phyloP scores from a whole-genome alignment of 495 filamentous ascomycete genomes.

The Barbatosphaeria neglecta region DNA sequence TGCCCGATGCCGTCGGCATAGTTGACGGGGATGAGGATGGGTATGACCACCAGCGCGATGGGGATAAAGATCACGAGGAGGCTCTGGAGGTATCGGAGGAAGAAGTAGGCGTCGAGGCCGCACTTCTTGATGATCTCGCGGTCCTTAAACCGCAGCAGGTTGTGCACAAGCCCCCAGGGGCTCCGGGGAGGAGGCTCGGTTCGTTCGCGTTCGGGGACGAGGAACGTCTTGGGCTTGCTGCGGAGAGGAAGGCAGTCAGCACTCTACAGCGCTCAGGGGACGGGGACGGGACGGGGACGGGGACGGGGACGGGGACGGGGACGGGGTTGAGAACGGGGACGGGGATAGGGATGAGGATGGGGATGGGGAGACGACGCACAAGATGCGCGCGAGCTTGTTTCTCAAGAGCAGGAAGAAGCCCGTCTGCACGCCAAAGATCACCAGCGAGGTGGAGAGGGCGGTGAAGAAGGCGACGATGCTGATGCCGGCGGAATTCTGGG shows the following conservation, averaged over 20 bases:
- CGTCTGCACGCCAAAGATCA: constrained; percentile 69
- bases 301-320: constrained; percentile 1
- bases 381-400: constrained; percentile 71
- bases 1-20: constrained; percentile 56
- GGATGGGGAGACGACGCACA: constrained; percentile 43
- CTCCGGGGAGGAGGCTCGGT: constrained; percentile 60
- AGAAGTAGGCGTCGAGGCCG: constrained; percentile 95
- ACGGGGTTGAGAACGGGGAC: no score
- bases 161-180: constrained; percentile 54
- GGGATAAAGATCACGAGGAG: constrained; percentile 86
- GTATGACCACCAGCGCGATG: constrained; percentile 65
- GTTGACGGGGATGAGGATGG: constrained; percentile 80
- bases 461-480: constrained; percentile 59
- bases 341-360: no score
- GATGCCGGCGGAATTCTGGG: constrained; percentile 36
- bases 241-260: neutral
- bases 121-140: constrained; percentile 91
- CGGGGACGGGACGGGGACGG: no score
- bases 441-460: constrained; percentile 57
- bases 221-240: constrained; percentile 78
- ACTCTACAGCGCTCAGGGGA: no score
- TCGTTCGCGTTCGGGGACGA: constrained; percentile 80
- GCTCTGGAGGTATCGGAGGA: constrained; percentile 88
- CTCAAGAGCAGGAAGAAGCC: constrained; percentile 66
- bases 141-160: constrained; percentile 66